Conservation (phyloP, 1,284 basidiomycete species). For the Trichosporon coremiiforme region DNA sequence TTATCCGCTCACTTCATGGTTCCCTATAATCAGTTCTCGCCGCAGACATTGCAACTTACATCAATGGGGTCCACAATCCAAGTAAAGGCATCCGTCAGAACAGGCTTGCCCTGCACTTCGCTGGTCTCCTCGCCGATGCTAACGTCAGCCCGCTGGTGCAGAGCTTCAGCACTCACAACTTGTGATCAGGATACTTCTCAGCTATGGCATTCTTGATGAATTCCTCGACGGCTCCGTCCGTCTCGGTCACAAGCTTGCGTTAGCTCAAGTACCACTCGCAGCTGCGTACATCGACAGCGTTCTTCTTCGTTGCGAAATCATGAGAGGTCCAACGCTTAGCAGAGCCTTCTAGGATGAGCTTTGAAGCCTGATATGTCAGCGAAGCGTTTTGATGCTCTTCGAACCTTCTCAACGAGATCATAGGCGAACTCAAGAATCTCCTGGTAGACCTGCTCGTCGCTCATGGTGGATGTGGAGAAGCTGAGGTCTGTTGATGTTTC, state of each 20-base stretch:
- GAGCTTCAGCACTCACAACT: slow-evolving; percentile 59
- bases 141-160: slow-evolving; percentile 7
- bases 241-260: slow-evolving; percentile 78
- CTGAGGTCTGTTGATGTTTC: neutral
- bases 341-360: slow-evolving; percentile 38
- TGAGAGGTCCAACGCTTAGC: slow-evolving; percentile 37
- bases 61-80: slow-evolving; percentile 56
- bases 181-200: slow-evolving; percentile 71
- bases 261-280: slow-evolving; percentile 19
- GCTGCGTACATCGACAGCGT: slow-evolving; percentile 61
- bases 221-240: slow-evolving; percentile 87
- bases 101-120: slow-evolving; percentile 62
- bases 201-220: slow-evolving; percentile 74
- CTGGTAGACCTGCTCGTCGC: slow-evolving; percentile 29
- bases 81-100: slow-evolving; percentile 69
- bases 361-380: slow-evolving; percentile 28
- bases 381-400: no score
- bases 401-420: slow-evolving; percentile 34
- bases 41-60: slow-evolving; percentile 34
- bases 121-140: slow-evolving; percentile 84
- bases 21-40: slow-evolving; percentile 36
- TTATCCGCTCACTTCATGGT: slow-evolving; percentile 50
- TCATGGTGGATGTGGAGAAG: slow-evolving; percentile 19
- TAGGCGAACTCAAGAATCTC: slow-evolving; percentile 39
- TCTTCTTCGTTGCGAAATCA: slow-evolving; percentile 43